Evolutionary conservation across 768 basidiomycete species (phyloP).

Genomic region (Podaxis sp.): DNA sequence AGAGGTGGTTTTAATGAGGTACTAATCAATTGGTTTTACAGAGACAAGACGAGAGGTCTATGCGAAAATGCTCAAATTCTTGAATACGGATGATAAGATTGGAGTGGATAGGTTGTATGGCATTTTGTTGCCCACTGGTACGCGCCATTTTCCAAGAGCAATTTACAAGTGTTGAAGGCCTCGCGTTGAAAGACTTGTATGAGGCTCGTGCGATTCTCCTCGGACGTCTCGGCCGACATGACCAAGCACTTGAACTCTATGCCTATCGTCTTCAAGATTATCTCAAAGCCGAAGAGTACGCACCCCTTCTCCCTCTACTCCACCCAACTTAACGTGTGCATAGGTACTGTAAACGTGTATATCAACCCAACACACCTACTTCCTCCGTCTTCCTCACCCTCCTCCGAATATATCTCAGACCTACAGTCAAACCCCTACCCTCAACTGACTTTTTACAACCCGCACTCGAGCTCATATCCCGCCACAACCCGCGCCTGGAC

Average conservation of each 20-base stretch:
- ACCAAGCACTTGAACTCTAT: conserved; percentile 93
- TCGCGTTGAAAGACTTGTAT: conserved; percentile 56
- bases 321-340: background rate
- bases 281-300: conserved; percentile 84
- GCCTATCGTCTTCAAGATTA: conserved; percentile 85
- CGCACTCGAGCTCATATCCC: conserved; percentile 80
- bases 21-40: conserved; percentile 22
- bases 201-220: conserved; percentile 91
- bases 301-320: background rate
- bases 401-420: conserved; percentile 83
- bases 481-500: conserved; percentile 80
- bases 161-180: background rate
- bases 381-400: conserved; percentile 76
- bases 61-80: conserved; percentile 70
- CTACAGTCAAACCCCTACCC: conserved; percentile 43
- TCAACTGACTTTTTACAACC: conserved; percentile 63
- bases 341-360: conserved; percentile 88
- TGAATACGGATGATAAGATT: conserved; percentile 66
- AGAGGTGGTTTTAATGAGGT: background rate
- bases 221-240: conserved; percentile 86
- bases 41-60: conserved; percentile 50
- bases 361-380: conserved; percentile 53
- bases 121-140: conserved; percentile 78
- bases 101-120: conserved; percentile 78
- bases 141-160: conserved; percentile 10